phyloP scores from a whole-genome alignment of 495 filamentous ascomycete species.

The Neurospora hispaniola region DNA sequence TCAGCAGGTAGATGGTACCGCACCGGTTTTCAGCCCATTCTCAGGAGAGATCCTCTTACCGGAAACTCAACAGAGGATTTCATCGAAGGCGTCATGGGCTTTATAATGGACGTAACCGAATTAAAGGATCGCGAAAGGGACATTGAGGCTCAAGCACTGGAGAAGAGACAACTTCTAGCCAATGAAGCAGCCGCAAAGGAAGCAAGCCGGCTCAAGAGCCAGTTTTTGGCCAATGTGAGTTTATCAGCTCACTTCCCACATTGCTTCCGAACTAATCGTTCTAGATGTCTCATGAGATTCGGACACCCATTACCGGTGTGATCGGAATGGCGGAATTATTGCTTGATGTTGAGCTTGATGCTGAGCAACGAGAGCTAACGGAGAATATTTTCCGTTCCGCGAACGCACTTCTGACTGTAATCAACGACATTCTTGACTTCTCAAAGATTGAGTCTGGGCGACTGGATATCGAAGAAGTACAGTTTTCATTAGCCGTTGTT shows the following conservation, averaged over 20 bases:
- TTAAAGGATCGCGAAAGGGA: constrained; percentile 46
- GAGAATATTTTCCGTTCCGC: constrained; percentile 74
- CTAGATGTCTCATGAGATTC: constrained; percentile 81
- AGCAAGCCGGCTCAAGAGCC: constrained; percentile 56
- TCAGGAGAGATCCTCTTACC: constrained; percentile 36
- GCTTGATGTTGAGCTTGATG: constrained; percentile 51
- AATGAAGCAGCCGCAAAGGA: constrained; percentile 61
- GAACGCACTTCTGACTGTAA: constrained; percentile 72
- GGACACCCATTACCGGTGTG: constrained; percentile 61
- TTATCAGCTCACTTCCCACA: not conserved
- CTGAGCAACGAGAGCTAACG: constrained; percentile 62
- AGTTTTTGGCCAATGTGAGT: constrained; percentile 52
- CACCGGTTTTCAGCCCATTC: constrained; percentile 51
- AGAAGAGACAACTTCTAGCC: constrained; percentile 51
- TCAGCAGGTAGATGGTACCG: constrained; percentile 48
- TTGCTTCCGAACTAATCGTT: not conserved
- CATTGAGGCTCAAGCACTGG: constrained; percentile 45
- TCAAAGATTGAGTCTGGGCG: constrained; percentile 76
- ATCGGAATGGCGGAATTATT: constrained; percentile 64
- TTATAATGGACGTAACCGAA: constrained; percentile 61
- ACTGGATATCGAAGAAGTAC: constrained; percentile 64
- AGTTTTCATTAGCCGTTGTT: constrained; percentile 67
- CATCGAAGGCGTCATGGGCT: constrained; percentile 56
- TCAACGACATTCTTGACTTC: constrained; percentile 84
- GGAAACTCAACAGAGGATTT: constrained; percentile 32